Conservation (phyloP, 169 alveolate genomes). For the Eimeria maxima region DNA sequence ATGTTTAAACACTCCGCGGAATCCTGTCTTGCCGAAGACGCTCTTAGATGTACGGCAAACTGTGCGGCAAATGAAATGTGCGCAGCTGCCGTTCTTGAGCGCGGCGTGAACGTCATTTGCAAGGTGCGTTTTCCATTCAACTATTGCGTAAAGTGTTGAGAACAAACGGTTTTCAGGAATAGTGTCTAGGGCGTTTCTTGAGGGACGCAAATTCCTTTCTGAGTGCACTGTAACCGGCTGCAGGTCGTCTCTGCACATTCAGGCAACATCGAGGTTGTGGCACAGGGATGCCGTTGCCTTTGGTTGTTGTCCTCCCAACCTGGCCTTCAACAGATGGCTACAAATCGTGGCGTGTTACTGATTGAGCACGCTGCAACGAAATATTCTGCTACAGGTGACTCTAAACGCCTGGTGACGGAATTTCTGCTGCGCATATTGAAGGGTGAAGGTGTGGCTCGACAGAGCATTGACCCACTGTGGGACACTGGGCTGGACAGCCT, state of each 20-base stretch:
- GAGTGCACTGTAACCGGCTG: not conserved
- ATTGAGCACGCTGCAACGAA: constrained; percentile 75
- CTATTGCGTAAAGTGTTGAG: not conserved
- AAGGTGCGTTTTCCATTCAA: constrained; percentile 45
- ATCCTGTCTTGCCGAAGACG: constrained; percentile 74
- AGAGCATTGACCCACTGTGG: constrained; percentile 81
- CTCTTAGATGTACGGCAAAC: constrained; percentile 80
- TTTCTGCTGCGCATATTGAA: constrained; percentile 63
- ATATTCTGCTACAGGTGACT: constrained; percentile 69
- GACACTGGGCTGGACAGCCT: constrained; percentile 62
- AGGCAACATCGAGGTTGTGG: constrained; percentile 79
- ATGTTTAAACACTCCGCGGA: constrained; percentile 72
- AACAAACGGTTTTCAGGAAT: not conserved
- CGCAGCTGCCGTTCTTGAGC: constrained; percentile 79
- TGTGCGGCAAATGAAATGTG: constrained; percentile 75
- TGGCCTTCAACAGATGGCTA: constrained; percentile 67
- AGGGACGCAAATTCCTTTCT: not conserved
- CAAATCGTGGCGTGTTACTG: constrained; percentile 67
- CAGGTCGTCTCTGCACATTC: constrained; percentile 74
- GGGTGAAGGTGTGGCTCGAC: constrained; percentile 75
- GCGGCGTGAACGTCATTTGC: constrained; percentile 81
- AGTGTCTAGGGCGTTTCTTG: not conserved
- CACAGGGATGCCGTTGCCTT: constrained; percentile 83
- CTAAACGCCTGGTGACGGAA: constrained; percentile 70
- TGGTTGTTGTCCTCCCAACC: constrained; percentile 78